Conservation (phyloP, 768 basidiomycete species). For the Xerocomus spinulosus region DNA sequence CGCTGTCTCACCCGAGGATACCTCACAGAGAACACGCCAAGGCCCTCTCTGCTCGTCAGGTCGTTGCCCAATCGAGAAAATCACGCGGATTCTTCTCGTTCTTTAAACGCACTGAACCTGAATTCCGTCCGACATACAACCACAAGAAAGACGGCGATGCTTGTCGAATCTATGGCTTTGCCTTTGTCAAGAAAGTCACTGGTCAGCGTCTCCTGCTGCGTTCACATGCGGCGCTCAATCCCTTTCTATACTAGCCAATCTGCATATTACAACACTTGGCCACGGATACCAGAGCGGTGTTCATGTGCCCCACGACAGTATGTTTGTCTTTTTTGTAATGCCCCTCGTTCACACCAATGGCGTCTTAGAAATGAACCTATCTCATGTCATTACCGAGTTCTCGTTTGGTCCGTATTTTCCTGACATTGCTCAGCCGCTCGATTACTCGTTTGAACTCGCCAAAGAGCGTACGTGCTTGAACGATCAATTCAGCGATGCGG, state of each 20-base stretch:
- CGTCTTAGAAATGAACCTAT: conserved; percentile 84
- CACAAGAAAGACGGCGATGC: conserved; percentile 65
- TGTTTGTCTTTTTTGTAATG: conserved; percentile 28
- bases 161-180: conserved; percentile 81
- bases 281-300: conserved; percentile 88
- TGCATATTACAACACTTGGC: conserved; percentile 92
- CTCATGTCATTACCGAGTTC: conserved; percentile 94
- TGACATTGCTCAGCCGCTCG: conserved; percentile 90
- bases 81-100: conserved; percentile 72
- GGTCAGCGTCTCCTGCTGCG: conserved; percentile 37
- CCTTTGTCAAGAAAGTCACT: conserved; percentile 85
- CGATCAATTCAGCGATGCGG: not conserved
- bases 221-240: not conserved
- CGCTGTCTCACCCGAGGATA: not conserved
- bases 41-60: conserved; percentile 64
- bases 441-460: conserved; percentile 79
- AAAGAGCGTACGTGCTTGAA: conserved; percentile 45
- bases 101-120: conserved; percentile 37
- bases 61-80: conserved; percentile 64
- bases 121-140: conserved; percentile 71
- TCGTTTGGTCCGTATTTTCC: conserved; percentile 97
- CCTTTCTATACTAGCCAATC: conserved; percentile 53
- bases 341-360: not conserved
- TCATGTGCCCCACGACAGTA: conserved; percentile 84
- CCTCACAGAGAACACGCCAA: conserved; percentile 53